Conservation (phyloP, 1,284 basidiomycete species). For the Taiwanofungus camphoratus region DNA sequence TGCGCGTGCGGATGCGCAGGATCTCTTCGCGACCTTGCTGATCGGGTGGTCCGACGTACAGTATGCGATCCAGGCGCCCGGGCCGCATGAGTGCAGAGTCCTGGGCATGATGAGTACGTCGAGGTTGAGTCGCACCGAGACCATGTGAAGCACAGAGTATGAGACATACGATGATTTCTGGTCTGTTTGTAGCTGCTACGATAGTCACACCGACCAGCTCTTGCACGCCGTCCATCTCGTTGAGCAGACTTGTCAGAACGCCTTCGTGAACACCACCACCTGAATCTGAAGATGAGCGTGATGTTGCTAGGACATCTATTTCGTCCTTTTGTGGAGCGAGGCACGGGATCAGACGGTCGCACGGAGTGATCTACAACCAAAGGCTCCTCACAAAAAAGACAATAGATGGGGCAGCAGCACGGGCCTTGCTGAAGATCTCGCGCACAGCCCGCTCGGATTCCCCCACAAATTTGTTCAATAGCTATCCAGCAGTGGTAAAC, state of each 20-base stretch:
- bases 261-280: slow-evolving; percentile 70
- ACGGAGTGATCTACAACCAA: background rate
- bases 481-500: slow-evolving; percentile 35
- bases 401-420: slow-evolving; percentile 90
- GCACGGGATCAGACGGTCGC: background rate
- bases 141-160: background rate
- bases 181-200: slow-evolving; percentile 94
- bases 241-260: slow-evolving; percentile 89
- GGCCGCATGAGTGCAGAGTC: slow-evolving; percentile 94
- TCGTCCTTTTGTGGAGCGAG: slow-evolving; percentile 66
- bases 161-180: slow-evolving; percentile 78
- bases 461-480: slow-evolving; percentile 95
- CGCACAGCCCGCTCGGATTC: slow-evolving; percentile 94
- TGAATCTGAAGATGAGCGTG: slow-evolving; percentile 61
- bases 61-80: slow-evolving; percentile 89
- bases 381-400: slow-evolving; percentile 81
- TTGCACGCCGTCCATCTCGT: slow-evolving; percentile 99
- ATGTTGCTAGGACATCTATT: slow-evolving; percentile 89
- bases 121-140: slow-evolving; percentile 4
- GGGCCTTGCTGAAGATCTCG: slow-evolving; percentile 93
- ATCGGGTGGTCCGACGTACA: slow-evolving; percentile 94
- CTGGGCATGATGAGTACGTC: too few relatives aligned
- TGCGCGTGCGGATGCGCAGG: slow-evolving; percentile 66
- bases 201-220: slow-evolving; percentile 90
- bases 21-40: slow-evolving; percentile 77